Base-by-base conservation (phyloP, 768 basidiomycete genomes). In the Amanita fuliginea region DNA sequence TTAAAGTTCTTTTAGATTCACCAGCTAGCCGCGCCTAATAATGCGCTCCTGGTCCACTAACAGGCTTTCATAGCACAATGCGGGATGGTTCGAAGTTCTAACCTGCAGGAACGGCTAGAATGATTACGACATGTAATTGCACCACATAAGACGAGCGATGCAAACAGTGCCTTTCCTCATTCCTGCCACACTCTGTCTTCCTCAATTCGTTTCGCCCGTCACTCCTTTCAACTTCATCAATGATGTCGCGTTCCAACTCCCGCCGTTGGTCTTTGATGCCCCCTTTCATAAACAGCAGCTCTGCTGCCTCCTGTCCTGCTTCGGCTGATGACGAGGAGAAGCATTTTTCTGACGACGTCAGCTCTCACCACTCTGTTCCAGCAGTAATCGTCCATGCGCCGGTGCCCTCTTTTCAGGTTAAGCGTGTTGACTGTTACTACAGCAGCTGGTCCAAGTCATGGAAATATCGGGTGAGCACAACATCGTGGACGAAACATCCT, bases 381-480 rank as follows among this genome's bases (percentile, higher is more conserved):
- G 65, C 67, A 0, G 65, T 69, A 0, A 55, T 67, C 9, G 64
- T 60, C 21, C 62, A 58, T 8, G 16, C 71, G 2, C 63, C 73
- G 47, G 60, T 66, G 4, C 72, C 74, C 24, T 72, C 73, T 13
- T 63, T 77, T 49, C 78, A 81, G 62, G 64, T 80, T 59, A 80
- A 80, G 58, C 74, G 76, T 1, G 72, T 80, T 39, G 80, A 80
- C 57, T 67, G 75, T 54, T 80, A 77, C 55, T 80, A 74, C 59
- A 78, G 74, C 57, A 62, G 68, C 52, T 78, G 78, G 77, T 66
- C 67, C 28, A 77, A 73, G 57, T 58, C 61, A 16, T 80, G 77
- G 77, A 78, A 77, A 62, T 80, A 81, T 56, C 64, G 65, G 55
- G 75, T 75, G 58, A 19, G 63, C 47, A 3, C 33, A 8, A 19